These are phyloP conservation scores for Anastatica hierochuntica DNA, from an alignment of 345 rosid species.

Conservation along the genomic window DNA sequence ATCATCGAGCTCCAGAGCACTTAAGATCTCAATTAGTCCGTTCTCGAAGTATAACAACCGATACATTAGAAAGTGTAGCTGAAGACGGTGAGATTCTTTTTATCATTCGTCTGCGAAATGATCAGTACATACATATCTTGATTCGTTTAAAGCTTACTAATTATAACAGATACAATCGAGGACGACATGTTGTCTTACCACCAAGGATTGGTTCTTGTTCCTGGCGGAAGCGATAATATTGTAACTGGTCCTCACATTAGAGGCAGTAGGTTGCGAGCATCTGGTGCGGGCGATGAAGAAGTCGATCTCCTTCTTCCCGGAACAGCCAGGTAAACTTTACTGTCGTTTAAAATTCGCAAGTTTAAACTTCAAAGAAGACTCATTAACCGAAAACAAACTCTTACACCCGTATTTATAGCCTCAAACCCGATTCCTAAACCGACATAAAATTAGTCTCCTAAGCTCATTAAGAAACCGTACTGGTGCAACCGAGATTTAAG, in stretches of 20 bases:
- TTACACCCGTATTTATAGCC: too few relatives aligned
- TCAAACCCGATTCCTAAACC: too few relatives aligned
- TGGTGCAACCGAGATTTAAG: too few relatives aligned
- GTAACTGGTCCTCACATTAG: conserved; percentile 84
- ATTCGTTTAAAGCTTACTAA: too few relatives aligned
- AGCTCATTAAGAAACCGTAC: too few relatives aligned
- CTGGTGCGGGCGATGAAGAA: conserved; percentile 79
- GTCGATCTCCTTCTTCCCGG: conserved; percentile 99
- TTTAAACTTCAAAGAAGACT: too few relatives aligned
- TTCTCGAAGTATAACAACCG: conserved; percentile 33
- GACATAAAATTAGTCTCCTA: too few relatives aligned
- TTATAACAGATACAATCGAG: conserved; percentile 48
- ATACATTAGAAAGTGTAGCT: conserved; percentile 72
- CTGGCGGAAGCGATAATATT: conserved; percentile 66
- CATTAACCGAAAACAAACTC: too few relatives aligned
- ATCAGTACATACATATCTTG: too few relatives aligned
- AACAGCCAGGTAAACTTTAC: conserved; percentile 72
- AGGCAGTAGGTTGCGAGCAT: conserved; percentile 82
- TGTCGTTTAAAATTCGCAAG: too few relatives aligned
- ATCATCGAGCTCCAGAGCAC: conserved; percentile 95
- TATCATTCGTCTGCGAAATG: too few relatives aligned
- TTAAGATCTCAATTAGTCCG: conserved; percentile 40
- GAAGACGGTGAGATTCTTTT: conserved; percentile 69
- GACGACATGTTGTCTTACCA: conserved; percentile 73
- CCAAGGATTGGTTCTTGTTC: conserved; percentile 85